A percentile compares a stretch with the other conserved stretches of the same genome.
These are phyloP conservation scores for Aspergillus calidoustus DNA, from an alignment of 2,329 filamentous ascomycete genomes.

Conservation along the genomic window DNA sequence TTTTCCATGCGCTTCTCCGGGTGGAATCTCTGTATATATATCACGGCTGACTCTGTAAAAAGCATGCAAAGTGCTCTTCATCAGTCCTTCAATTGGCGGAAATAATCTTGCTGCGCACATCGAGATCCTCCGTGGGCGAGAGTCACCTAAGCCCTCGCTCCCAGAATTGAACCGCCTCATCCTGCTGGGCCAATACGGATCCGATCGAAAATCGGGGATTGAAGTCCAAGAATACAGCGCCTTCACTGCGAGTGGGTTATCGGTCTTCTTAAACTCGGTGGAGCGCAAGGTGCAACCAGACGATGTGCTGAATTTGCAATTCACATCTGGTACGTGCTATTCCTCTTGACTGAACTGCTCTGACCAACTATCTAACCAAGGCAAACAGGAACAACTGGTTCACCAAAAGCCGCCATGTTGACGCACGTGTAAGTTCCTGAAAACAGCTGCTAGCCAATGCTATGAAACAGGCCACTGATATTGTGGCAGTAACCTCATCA, in stretches of 20 bases:
- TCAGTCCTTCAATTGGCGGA: conserved; percentile 27
- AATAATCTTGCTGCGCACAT: conserved; percentile 28
- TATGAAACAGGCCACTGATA: too few relatives aligned
- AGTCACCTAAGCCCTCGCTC: neutral
- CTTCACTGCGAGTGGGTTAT: conserved; percentile 8
- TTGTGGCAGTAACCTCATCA: conserved; percentile 47
- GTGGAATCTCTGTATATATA: too few relatives aligned
- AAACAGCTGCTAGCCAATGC: too few relatives aligned
- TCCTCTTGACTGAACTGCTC: too few relatives aligned
- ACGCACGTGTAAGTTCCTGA: conserved; percentile 60
- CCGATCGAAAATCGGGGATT: neutral
- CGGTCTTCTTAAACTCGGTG: neutral
- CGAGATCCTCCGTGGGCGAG: conserved; percentile 14
- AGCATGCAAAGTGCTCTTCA: conserved; percentile 35
- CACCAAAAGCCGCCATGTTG: conserved; percentile 71
- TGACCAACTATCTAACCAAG: neutral
- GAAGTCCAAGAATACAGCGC: conserved; percentile 19
- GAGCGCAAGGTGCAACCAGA: conserved; percentile 48
- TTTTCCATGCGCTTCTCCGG: too few relatives aligned
- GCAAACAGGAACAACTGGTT: conserved; percentile 62
- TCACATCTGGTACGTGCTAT: conserved; percentile 53
- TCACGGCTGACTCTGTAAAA: neutral
- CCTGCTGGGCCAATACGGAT: conserved; percentile 1
- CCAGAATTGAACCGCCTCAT: conserved; percentile 24
- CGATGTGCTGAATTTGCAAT: conserved; percentile 72